These are phyloP conservation scores for Penicillium janthinellum DNA, from an alignment of 2,329 filamentous ascomycete genomes.

Conservation along the genomic window DNA sequence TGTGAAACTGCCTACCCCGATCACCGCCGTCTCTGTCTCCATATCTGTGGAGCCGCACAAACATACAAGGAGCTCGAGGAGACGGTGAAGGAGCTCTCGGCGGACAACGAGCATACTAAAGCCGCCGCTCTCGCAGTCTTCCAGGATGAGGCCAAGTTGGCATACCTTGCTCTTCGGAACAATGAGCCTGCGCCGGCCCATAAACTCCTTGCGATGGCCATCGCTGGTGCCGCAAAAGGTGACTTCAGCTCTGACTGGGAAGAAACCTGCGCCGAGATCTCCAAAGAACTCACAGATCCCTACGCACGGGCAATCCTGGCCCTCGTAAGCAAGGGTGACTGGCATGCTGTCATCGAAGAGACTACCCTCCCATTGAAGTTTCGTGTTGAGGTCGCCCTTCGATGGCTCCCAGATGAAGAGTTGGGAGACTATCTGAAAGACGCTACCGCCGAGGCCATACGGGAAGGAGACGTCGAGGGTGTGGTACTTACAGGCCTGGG, in stretches of 20 bases:
- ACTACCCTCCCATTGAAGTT: slow-evolving; percentile 61
- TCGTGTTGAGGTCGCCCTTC: slow-evolving; percentile 63
- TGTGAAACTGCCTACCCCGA: slow-evolving; percentile 55
- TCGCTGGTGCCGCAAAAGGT: slow-evolving; percentile 48
- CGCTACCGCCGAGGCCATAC: slow-evolving; percentile 53
- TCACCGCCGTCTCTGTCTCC: slow-evolving; percentile 62
- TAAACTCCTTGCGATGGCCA: slow-evolving; percentile 57
- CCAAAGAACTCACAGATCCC: slow-evolving; percentile 62
- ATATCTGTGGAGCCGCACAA: slow-evolving; percentile 61
- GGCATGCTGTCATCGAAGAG: slow-evolving; percentile 60
- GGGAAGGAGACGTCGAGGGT: slow-evolving; percentile 62
- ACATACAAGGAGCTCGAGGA: slow-evolving; percentile 53
- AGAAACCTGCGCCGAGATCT: slow-evolving; percentile 63
- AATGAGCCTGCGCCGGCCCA: slow-evolving; percentile 58
- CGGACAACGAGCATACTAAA: slow-evolving; percentile 60
- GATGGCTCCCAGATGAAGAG: slow-evolving; percentile 50
- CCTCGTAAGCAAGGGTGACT: slow-evolving; percentile 61
- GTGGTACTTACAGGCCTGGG: slow-evolving; percentile 63
- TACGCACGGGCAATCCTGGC: slow-evolving; percentile 64
- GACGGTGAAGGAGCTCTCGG: slow-evolving; percentile 54
- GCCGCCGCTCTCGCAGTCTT: slow-evolving; percentile 65
- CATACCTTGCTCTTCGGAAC: slow-evolving; percentile 57
- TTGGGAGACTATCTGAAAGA: slow-evolving; percentile 58
- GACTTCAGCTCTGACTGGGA: slow-evolving; percentile 60
- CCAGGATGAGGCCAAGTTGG: slow-evolving; percentile 60